These are phyloP conservation scores for Vitis riparia DNA, from an alignment of 164 flowering plant genomes.

Conservation along the genomic window DNA sequence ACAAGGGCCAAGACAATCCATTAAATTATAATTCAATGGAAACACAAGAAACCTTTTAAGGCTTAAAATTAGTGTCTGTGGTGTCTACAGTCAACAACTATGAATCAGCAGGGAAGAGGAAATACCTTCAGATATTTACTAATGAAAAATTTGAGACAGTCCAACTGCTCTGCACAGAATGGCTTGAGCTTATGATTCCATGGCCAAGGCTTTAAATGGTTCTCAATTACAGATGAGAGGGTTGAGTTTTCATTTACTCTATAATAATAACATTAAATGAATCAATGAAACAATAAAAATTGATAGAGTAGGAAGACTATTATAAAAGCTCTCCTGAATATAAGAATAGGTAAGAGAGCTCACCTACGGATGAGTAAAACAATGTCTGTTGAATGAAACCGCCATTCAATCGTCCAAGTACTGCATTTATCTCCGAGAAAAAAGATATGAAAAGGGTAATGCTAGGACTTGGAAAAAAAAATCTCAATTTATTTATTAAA, in stretches of 20 bases:
- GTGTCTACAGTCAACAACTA: neutral
- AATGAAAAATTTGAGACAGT: slow-evolving; percentile 66
- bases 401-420: slow-evolving; percentile 91
- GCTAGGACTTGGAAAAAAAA: too few species aligned
- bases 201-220: slow-evolving; percentile 71
- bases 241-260: slow-evolving; percentile 63
- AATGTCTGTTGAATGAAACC: slow-evolving; percentile 74
- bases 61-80: too few species aligned
- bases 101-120: neutral
- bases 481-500: too few species aligned
- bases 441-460: neutral
- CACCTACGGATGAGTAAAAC: slow-evolving; percentile 71
- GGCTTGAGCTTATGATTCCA: slow-evolving; percentile 62
- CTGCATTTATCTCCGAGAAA: slow-evolving; percentile 36
- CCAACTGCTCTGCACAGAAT: slow-evolving; percentile 55
- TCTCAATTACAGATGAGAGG: slow-evolving; percentile 54
- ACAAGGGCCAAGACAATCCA: too few species aligned
- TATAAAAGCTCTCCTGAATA: neutral
- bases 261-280: slow-evolving; percentile 25
- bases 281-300: neutral
- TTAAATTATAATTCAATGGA: too few species aligned
- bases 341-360: slow-evolving; percentile 19
- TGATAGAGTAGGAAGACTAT: neutral
- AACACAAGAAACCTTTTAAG: too few species aligned
- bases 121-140: slow-evolving; percentile 67